Evolutionary conservation across 2,329 filamentous ascomycete genomes (phyloP).

Genomic region (Beauveria sp.): DNA sequence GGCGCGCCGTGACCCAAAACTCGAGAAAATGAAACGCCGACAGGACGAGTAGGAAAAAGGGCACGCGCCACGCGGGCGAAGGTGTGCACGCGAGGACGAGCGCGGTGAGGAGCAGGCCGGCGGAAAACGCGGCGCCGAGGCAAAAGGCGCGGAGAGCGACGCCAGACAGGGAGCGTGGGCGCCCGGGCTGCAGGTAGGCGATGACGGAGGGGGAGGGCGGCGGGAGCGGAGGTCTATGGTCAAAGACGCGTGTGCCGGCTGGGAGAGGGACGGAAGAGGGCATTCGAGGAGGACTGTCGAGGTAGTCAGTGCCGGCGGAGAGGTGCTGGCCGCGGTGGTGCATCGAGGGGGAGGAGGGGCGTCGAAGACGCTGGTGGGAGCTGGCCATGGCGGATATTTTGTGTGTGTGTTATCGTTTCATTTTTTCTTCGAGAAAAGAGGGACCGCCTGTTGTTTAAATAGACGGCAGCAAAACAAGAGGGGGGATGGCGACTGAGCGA

Average conservation of each 20-base stretch:
- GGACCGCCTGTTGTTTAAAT: no score
- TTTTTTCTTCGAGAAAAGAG: background rate
- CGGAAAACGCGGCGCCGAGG: slow-evolving; percentile 39
- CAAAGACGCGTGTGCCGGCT: background rate
- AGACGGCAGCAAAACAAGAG: no score
- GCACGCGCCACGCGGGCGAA: slow-evolving; percentile 51
- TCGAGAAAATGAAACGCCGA: slow-evolving; percentile 91
- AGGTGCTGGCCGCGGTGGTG: no score
- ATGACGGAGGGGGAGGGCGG: slow-evolving; percentile 21
- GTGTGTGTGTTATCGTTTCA: background rate
- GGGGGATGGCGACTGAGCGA: no score
- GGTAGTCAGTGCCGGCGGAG: background rate
- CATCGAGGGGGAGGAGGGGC: background rate
- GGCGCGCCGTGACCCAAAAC: slow-evolving; percentile 80
- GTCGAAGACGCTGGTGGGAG: background rate
- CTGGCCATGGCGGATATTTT: background rate
- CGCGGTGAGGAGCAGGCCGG: slow-evolving; percentile 23
- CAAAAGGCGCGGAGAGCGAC: slow-evolving; percentile 52
- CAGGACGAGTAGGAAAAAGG: slow-evolving; percentile 62
- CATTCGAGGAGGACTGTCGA: no score
- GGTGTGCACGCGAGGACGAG: slow-evolving; percentile 28
- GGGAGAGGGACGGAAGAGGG: background rate
- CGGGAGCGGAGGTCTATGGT: background rate
- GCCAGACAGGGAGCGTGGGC: slow-evolving; percentile 50
- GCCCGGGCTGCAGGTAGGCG: slow-evolving; percentile 27